Conservation (phyloP, 1,284 basidiomycete species). For the Flammula alnicola region DNA sequence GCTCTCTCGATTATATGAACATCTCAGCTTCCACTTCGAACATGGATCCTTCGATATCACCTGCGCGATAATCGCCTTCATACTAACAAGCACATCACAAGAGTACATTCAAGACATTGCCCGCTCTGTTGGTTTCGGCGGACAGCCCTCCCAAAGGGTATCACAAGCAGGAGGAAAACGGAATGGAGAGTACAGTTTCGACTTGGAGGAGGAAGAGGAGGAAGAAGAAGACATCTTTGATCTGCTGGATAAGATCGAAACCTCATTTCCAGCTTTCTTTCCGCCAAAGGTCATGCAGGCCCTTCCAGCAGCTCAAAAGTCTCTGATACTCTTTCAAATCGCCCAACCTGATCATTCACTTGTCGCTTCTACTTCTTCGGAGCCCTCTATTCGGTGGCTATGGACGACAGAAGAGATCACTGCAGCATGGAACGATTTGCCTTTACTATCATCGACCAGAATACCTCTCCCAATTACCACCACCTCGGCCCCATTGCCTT, state of each 20-base stretch:
- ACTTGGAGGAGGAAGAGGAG: constrained; percentile 43
- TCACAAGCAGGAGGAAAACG: constrained; percentile 29
- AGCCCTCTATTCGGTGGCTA: constrained; percentile 58
- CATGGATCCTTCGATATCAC: constrained; percentile 49
- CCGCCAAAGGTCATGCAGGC: constrained; percentile 49
- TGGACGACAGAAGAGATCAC: constrained; percentile 63
- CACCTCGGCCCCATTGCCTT: not conserved
- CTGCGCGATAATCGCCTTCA: constrained; percentile 60
- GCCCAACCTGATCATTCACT: constrained; percentile 66
- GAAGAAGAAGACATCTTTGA: constrained; percentile 42
- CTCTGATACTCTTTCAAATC: constrained; percentile 61
- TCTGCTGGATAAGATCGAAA: constrained; percentile 32
- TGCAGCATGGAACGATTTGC: constrained; percentile 40
- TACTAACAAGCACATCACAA: constrained; percentile 62
- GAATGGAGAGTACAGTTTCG: constrained; percentile 37
- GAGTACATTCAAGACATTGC: constrained; percentile 63
- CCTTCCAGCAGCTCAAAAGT: constrained; percentile 66
- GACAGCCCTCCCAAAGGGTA: constrained; percentile 29
- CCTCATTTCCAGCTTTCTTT: constrained; percentile 65
- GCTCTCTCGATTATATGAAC: constrained; percentile 59
- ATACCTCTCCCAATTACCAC: not conserved
- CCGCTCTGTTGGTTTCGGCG: constrained; percentile 60
- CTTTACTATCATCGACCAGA: not conserved
- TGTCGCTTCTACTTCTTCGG: constrained; percentile 36
- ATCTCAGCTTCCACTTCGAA: constrained; percentile 55